These are phyloP conservation scores for Sclerotinia sclerotiorum DNA, from an alignment of 2,329 filamentous ascomycete species.

Conservation along the genomic window DNA sequence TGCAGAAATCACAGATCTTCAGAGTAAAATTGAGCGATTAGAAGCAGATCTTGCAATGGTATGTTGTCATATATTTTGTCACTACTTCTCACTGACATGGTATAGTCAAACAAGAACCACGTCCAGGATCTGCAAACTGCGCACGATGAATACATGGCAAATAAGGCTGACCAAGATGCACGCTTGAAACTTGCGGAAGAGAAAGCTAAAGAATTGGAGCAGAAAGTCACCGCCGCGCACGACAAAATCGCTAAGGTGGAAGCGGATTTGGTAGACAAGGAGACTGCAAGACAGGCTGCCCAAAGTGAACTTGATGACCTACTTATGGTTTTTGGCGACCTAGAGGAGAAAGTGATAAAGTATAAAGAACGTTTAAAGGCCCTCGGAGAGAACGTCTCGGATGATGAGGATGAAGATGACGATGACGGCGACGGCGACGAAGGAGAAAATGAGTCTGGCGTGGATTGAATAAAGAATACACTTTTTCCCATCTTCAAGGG, in stretches of 20 bases:
- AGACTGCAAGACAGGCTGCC: conserved; percentile 60
- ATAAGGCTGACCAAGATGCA: conserved; percentile 38
- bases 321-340: conserved; percentile 75
- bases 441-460: conserved; percentile 24
- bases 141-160: conserved; percentile 51
- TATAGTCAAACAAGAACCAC: conserved; percentile 59
- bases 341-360: conserved; percentile 72
- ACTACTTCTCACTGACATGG: conserved; percentile 29
- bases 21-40: conserved; percentile 59
- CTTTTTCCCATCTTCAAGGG: not conserved
- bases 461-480: conserved; percentile 14
- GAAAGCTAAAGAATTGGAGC: conserved; percentile 46
- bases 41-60: conserved; percentile 64
- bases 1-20: conserved; percentile 63
- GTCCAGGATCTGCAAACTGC: conserved; percentile 58
- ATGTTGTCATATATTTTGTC: conserved; percentile 23
- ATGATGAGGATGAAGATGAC: conserved; percentile 66
- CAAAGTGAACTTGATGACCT: conserved; percentile 79
- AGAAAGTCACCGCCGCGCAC: conserved; percentile 37
- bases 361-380: conserved; percentile 62
- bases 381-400: conserved; percentile 70
- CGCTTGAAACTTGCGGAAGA: conserved; percentile 42
- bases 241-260: conserved; percentile 40
- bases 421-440: conserved; percentile 48
- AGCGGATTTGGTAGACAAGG: conserved; percentile 47